Percentiles rank a stretch among this genome's conserved stretches.
These are phyloP conservation scores for Galerina sulciceps DNA, from an alignment of 768 basidiomycete genomes.

Conservation along the genomic window DNA sequence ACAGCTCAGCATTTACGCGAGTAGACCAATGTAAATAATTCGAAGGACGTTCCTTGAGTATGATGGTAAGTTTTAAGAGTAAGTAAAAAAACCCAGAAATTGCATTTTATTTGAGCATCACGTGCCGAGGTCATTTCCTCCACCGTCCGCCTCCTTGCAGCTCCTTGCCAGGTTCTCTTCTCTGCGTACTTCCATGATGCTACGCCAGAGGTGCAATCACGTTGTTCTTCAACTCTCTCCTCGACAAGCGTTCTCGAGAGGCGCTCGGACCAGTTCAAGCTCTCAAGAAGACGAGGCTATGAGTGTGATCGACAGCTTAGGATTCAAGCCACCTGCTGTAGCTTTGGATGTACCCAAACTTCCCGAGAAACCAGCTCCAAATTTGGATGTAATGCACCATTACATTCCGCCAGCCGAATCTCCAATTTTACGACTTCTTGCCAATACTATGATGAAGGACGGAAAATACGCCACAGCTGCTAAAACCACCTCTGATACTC, in stretches of 20 bases:
- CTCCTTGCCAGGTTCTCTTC: too few relatives aligned
- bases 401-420: conserved; percentile 76
- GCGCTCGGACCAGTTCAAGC: conserved; percentile 8
- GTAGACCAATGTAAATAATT: too few relatives aligned
- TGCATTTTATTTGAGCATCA: too few relatives aligned
- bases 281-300: conserved; percentile 21
- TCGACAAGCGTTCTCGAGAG: conserved; percentile 18
- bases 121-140: too few relatives aligned
- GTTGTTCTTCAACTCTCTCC: conserved; percentile 18
- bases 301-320: conserved; percentile 16
- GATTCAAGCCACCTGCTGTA: conserved; percentile 1
- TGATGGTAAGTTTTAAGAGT: too few relatives aligned
- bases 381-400: conserved; percentile 28
- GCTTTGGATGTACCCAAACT: background rate
- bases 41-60: too few relatives aligned
- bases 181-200: background rate
- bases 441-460: conserved; percentile 62
- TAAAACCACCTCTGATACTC: conserved; percentile 58
- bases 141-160: too few relatives aligned
- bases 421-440: conserved; percentile 72
- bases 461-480: conserved; percentile 70
- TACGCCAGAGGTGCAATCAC: conserved; percentile 21
- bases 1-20: too few relatives aligned
- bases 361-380: conserved; percentile 26
- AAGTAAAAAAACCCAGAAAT: too few relatives aligned